Evolutionary conservation across 2,329 filamentous ascomycete genomes (phyloP).

Genomic region (Penicillium italicum): DNA sequence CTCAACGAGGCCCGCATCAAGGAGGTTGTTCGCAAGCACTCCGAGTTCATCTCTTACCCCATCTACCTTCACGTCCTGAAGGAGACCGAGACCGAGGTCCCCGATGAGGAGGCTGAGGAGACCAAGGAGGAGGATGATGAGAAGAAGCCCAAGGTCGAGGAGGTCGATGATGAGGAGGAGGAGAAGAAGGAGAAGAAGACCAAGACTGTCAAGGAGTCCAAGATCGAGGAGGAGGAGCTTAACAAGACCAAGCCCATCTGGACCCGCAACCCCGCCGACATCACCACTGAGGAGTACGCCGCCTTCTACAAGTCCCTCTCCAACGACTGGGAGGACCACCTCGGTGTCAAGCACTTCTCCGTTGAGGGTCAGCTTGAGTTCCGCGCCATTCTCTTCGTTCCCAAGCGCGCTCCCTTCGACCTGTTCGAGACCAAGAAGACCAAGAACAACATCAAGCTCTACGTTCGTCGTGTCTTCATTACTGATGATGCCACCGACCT

Average conservation of each 20-base stretch:
- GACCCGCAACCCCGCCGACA: constrained; percentile 96
- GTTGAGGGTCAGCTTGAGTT: constrained; percentile 99
- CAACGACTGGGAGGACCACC: constrained; percentile 99
- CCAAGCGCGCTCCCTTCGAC: constrained; percentile 98
- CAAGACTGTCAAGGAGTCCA: constrained; percentile 99
- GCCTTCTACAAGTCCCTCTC: constrained; percentile 99
- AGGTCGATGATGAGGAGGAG: constrained; percentile 80
- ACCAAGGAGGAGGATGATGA: constrained; percentile 71
- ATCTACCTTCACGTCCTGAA: constrained; percentile 99
- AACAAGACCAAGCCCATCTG: constrained; percentile 99
- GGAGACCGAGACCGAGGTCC: constrained; percentile 98
- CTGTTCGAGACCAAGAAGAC: constrained; percentile 99
- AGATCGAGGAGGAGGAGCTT: constrained; percentile 98
- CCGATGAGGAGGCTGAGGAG: constrained; percentile 86
- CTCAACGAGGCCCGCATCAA: constrained; percentile 98
- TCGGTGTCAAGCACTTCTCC: constrained; percentile 99
- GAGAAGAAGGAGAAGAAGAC: constrained; percentile 89
- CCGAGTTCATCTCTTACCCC: constrained; percentile 99
- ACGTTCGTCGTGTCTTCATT: constrained; percentile 99
- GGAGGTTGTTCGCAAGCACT: constrained; percentile 99
- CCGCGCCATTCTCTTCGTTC: constrained; percentile 98
- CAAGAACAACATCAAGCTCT: constrained; percentile 99
- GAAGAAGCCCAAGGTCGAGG: constrained; percentile 95
- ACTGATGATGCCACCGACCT: constrained; percentile 98
- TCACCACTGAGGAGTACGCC: constrained; percentile 93